These are phyloP conservation scores for Aspergillus biplanus DNA, from an alignment of 495 filamentous ascomycete species.

Conservation along the genomic window DNA sequence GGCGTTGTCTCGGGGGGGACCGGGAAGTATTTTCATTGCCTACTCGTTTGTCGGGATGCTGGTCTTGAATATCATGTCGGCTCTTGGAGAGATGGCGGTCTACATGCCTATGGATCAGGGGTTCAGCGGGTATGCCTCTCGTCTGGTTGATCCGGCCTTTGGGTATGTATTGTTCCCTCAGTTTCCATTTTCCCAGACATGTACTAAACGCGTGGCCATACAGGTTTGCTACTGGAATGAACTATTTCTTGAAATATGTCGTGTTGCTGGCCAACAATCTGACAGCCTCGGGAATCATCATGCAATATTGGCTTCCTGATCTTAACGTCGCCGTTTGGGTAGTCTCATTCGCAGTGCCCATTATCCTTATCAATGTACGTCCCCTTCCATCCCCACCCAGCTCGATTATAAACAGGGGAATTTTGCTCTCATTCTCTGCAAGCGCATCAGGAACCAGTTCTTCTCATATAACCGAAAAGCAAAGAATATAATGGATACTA, in stretches of 20 bases:
- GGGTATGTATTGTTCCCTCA: too few relatives aligned
- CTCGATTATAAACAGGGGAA: too few relatives aligned
- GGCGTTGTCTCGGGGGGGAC: slow-evolving; percentile 15
- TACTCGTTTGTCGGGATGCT: slow-evolving; percentile 12
- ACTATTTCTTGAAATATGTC: slow-evolving; percentile 21
- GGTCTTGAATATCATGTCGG: slow-evolving; percentile 14
- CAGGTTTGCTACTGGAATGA: slow-evolving; percentile 20
- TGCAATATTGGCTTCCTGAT: slow-evolving; percentile 20
- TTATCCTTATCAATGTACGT: slow-evolving; percentile 16
- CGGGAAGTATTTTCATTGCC: slow-evolving; percentile 10
- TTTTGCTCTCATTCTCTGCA: too few relatives aligned
- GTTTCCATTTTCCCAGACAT: too few relatives aligned
- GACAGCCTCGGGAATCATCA: slow-evolving; percentile 16
- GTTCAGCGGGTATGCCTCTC: slow-evolving; percentile 19
- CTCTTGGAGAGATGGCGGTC: slow-evolving; percentile 17
- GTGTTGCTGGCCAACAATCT: slow-evolving; percentile 12
- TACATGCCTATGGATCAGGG: slow-evolving; percentile 17
- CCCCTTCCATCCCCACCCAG: slow-evolving; percentile 1
- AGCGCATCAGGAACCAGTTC: too few relatives aligned
- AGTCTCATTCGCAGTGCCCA: slow-evolving; percentile 1
- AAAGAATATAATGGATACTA: neutral
- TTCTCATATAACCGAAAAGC: too few relatives aligned
- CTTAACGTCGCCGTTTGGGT: slow-evolving; percentile 18
- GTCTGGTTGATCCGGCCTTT: slow-evolving; percentile 15
- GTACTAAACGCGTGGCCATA: neutral